phyloP scores from a whole-genome alignment of 2,329 filamentous ascomycete species.

The Colletotrichum tabaci region DNA sequence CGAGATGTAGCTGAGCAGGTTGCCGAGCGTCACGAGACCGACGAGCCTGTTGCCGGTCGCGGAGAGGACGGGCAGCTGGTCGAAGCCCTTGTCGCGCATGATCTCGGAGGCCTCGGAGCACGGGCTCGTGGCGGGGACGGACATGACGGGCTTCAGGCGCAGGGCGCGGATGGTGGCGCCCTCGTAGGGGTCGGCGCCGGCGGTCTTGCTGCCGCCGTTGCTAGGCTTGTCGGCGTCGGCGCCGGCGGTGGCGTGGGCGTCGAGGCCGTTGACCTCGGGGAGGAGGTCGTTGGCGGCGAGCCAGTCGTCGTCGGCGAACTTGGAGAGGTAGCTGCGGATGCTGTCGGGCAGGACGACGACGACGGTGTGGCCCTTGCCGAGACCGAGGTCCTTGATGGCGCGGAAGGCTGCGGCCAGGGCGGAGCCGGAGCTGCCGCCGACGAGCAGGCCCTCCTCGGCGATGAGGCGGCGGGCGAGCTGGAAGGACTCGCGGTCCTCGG shows the following conservation, averaged over 20 bases:
- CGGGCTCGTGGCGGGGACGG: constrained; percentile 77
- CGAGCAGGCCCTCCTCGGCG: constrained; percentile 92
- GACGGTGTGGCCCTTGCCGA: constrained; percentile 87
- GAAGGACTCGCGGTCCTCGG: constrained; percentile 92
- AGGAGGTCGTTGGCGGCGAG: constrained; percentile 95
- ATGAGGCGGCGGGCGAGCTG: constrained; percentile 91
- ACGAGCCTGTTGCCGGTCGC: constrained; percentile 80
- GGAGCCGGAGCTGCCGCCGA: constrained; percentile 93
- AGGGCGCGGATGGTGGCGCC: constrained; percentile 86
- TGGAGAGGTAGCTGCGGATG: constrained; percentile 96
- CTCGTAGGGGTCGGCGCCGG: constrained; percentile 75
- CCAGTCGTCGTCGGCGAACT: constrained; percentile 99
- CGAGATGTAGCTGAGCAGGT: constrained; percentile 91
- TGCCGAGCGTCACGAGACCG: constrained; percentile 94
- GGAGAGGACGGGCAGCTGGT: constrained; percentile 92
- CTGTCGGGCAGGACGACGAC: constrained; percentile 95
- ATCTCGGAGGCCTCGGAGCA: constrained; percentile 95
- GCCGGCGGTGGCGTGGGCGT: constrained; percentile 59
- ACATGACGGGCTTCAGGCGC: constrained; percentile 93
- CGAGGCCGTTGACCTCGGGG: constrained; percentile 65
- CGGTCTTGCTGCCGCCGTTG: constrained; percentile 45
- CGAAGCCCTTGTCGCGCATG: constrained; percentile 98
- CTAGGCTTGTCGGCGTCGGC: constrained; percentile 53
- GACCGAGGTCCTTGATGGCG: constrained; percentile 81
- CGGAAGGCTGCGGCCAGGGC: constrained; percentile 87